Conservation (phyloP, 129 eudicot species). For the Rutidosis leptorrhynchoides region DNA sequence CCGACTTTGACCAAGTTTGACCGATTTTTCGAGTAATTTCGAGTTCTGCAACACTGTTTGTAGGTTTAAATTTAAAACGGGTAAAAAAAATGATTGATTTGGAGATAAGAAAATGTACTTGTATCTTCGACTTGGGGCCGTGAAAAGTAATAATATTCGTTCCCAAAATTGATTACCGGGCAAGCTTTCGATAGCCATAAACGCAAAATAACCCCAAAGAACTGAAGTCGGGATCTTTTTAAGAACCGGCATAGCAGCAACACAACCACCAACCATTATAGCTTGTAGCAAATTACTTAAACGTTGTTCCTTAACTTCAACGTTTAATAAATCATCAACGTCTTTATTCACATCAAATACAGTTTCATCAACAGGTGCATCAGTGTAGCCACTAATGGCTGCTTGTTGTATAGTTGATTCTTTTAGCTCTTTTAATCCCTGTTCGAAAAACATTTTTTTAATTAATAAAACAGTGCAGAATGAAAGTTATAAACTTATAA, state of each 20-base stretch:
- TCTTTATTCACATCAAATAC: slow-evolving; percentile 91
- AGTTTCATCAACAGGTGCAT: slow-evolving; percentile 80
- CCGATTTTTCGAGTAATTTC: too few species aligned
- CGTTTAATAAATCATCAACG: slow-evolving; percentile 77
- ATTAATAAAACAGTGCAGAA: not conserved
- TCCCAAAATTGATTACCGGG: slow-evolving; percentile 99
- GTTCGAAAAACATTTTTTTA: slow-evolving; percentile 14
- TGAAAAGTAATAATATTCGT: slow-evolving; percentile 76
- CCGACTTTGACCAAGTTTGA: too few species aligned
- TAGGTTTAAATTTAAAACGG: not conserved
- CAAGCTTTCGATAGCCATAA: slow-evolving; percentile 98
- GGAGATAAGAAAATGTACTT: slow-evolving; percentile 48
- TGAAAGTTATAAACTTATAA: not conserved
- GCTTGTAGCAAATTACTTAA: slow-evolving; percentile 93
- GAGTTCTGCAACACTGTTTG: too few species aligned
- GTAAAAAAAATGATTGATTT: not conserved
- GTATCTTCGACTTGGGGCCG: slow-evolving; percentile 98
- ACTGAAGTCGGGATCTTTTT: slow-evolving; percentile 93
- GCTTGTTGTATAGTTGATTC: slow-evolving; percentile 85
- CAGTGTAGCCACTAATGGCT: slow-evolving; percentile 69
- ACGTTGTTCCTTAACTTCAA: slow-evolving; percentile 95
- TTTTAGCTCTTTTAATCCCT: slow-evolving; percentile 91
- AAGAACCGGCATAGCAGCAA: slow-evolving; percentile 90
- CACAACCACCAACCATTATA: slow-evolving; percentile 76
- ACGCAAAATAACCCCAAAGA: slow-evolving; percentile 98